Evolutionary conservation across 2,329 filamentous ascomycete genomes (phyloP).

Genomic region (Bipolaris sorokiniana): DNA sequence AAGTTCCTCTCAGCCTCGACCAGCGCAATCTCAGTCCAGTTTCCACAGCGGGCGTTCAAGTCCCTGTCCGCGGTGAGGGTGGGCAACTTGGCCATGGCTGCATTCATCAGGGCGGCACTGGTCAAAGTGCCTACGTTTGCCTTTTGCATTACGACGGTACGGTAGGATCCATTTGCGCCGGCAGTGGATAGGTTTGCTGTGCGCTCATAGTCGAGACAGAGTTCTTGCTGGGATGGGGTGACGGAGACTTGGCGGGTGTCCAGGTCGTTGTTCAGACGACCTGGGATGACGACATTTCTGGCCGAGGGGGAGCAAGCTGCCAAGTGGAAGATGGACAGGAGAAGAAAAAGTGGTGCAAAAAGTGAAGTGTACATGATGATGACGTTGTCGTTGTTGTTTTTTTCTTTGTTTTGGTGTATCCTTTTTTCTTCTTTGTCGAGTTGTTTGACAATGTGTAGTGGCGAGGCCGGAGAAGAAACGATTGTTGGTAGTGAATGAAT

Average conservation of each 20-base stretch:
- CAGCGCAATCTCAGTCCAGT: constrained; percentile 55
- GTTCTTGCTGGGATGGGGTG: constrained; percentile 29
- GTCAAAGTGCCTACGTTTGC: constrained; percentile 51
- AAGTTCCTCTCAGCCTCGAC: constrained; percentile 54
- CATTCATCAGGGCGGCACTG: constrained; percentile 52
- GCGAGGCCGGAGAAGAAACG: neutral
- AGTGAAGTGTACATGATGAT: constrained; percentile 36
- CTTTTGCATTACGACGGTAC: constrained; percentile 54
- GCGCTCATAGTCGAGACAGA: constrained; percentile 53
- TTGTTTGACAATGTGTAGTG: neutral
- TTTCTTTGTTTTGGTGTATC: neutral
- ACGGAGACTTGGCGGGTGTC: constrained; percentile 36
- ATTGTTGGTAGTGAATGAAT: neutral
- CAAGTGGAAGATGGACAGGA: constrained; percentile 35
- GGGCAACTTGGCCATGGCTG: constrained; percentile 48
- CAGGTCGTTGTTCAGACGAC: constrained; percentile 22
- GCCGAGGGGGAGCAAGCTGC: constrained; percentile 21
- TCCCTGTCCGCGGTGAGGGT: constrained; percentile 49
- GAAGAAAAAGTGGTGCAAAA: constrained; percentile 34
- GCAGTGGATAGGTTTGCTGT: constrained; percentile 58
- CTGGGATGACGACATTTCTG: constrained; percentile 14
- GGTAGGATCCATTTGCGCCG: constrained; percentile 55
- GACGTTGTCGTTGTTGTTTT: neutral
- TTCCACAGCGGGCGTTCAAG: constrained; percentile 56
- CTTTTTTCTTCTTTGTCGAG: neutral